Evolutionary conservation across 139 green algal species (phyloP).

Genomic region (Asterochloris sp.): DNA sequence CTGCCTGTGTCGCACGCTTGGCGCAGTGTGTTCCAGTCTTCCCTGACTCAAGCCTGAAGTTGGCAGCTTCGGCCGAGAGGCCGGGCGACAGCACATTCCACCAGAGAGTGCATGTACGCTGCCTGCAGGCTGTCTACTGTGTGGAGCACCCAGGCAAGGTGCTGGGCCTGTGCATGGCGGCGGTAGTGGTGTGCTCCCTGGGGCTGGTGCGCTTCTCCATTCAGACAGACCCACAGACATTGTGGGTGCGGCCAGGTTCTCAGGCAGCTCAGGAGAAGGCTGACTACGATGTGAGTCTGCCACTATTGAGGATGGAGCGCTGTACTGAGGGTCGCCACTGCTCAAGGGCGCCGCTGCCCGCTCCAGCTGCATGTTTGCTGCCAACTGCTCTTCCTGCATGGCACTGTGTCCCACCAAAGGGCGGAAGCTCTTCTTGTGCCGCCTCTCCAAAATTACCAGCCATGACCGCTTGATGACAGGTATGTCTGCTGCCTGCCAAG

Average conservation of each 20-base stretch:
- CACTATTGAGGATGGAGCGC: no score
- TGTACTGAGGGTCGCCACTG: neutral
- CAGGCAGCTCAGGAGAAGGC: conserved; percentile 61
- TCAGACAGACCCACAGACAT: conserved; percentile 51
- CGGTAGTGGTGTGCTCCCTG: conserved; percentile 42
- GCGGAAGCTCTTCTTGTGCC: neutral
- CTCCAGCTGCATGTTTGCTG: neutral
- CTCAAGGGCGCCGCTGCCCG: neutral
- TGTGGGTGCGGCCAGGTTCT: conserved; percentile 77
- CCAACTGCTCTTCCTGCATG: neutral
- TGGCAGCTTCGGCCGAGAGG: no score
- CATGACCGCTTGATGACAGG: neutral
- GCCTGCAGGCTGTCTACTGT: conserved; percentile 46
- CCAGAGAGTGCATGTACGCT: no score
- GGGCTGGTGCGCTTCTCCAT: conserved; percentile 56
- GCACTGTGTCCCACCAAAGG: neutral
- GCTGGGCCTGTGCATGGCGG: conserved; percentile 28
- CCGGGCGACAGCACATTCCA: no score
- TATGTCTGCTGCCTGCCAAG: no score
- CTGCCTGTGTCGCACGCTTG: no score
- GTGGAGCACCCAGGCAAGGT: conserved; percentile 35
- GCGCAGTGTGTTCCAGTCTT: no score
- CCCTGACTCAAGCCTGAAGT: no score
- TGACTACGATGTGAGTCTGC: conserved; percentile 55
- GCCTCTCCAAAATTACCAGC: neutral